These are phyloP conservation scores for Gyrodon lividus DNA, from an alignment of 768 basidiomycete genomes.

Conservation along the genomic window DNA sequence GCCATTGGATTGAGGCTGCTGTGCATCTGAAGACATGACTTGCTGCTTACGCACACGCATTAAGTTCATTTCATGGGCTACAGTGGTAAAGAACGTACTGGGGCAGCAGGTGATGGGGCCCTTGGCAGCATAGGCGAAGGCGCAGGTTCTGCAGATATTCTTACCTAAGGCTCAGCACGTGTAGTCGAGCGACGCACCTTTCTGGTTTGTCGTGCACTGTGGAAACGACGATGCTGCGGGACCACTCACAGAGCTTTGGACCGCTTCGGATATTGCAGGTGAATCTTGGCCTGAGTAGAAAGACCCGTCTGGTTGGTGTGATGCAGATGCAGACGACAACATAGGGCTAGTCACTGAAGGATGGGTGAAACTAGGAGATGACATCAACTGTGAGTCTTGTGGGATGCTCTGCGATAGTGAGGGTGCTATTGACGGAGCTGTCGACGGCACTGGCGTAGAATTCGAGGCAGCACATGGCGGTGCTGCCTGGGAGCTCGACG, in stretches of 20 bases:
- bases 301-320: slow-evolving; percentile 65
- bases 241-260: slow-evolving; percentile 41
- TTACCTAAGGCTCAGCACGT: slow-evolving; percentile 22
- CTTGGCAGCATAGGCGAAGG: slow-evolving; percentile 45
- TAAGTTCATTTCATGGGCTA: slow-evolving; percentile 13
- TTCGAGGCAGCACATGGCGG: slow-evolving; percentile 32
- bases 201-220: slow-evolving; percentile 44
- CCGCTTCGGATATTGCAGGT: slow-evolving; percentile 70
- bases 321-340: slow-evolving; percentile 66
- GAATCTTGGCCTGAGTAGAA: slow-evolving; percentile 72
- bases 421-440: slow-evolving; percentile 38
- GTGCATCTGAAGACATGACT: slow-evolving; percentile 35
- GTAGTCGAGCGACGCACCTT: slow-evolving; percentile 41
- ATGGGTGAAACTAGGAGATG: slow-evolving; percentile 85
- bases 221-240: slow-evolving; percentile 62
- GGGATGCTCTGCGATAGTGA: slow-evolving; percentile 32
- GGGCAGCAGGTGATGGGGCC: slow-evolving; percentile 41
- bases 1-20: slow-evolving; percentile 40
- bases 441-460: slow-evolving; percentile 40
- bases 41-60: slow-evolving; percentile 34
- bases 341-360: slow-evolving; percentile 80
- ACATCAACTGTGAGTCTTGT: slow-evolving; percentile 42
- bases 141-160: slow-evolving; percentile 38
- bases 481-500: slow-evolving; percentile 41
- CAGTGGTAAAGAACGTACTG: slow-evolving; percentile 35